These are phyloP conservation scores for Wickerhamiella siamensis DNA, from an alignment of 805 yeast species.

Conservation along the genomic window DNA sequence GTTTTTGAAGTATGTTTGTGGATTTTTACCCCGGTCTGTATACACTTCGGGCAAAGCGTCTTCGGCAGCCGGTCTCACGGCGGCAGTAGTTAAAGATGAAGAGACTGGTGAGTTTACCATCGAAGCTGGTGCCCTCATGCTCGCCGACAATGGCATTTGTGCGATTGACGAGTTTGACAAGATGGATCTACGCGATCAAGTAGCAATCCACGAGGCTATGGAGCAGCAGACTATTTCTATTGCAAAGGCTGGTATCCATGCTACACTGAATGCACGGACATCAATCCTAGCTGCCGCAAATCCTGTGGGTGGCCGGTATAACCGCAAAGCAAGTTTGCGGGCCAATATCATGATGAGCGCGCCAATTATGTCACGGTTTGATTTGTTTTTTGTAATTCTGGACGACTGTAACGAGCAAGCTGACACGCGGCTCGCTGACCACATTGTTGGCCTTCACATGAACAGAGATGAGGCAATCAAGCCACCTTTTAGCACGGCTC, in stretches of 20 bases:
- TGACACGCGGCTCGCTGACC: constrained; percentile 81
- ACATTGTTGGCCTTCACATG: constrained; percentile 88
- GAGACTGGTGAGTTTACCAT: constrained; percentile 94
- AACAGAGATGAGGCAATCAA: constrained; percentile 75
- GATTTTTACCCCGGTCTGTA: constrained; percentile 84
- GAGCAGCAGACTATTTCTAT: constrained; percentile 98
- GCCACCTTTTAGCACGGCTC: constrained; percentile 82
- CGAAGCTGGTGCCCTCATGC: constrained; percentile 97
- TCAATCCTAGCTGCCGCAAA: constrained; percentile 98
- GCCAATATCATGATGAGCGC: constrained; percentile 91
- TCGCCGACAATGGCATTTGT: constrained; percentile 97
- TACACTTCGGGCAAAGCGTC: constrained; percentile 98
- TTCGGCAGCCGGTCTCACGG: constrained; percentile 96
- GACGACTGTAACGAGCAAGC: constrained; percentile 89
- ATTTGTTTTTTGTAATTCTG: constrained; percentile 80
- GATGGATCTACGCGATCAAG: constrained; percentile 92
- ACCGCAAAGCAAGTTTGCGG: constrained; percentile 68
- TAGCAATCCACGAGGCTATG: constrained; percentile 99
- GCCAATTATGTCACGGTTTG: constrained; percentile 97
- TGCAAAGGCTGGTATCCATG: constrained; percentile 98
- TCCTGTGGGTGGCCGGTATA: constrained; percentile 94
- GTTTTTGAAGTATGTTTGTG: constrained; percentile 81
- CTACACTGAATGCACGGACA: constrained; percentile 91
- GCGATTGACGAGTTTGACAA: constrained; percentile 97
- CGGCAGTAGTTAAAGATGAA: constrained; percentile 94